Evolutionary conservation across 75 land plant species (phyloP), one percentile per base, ranked within the genome.

Genomic region (Picea sitchensis): DNA sequence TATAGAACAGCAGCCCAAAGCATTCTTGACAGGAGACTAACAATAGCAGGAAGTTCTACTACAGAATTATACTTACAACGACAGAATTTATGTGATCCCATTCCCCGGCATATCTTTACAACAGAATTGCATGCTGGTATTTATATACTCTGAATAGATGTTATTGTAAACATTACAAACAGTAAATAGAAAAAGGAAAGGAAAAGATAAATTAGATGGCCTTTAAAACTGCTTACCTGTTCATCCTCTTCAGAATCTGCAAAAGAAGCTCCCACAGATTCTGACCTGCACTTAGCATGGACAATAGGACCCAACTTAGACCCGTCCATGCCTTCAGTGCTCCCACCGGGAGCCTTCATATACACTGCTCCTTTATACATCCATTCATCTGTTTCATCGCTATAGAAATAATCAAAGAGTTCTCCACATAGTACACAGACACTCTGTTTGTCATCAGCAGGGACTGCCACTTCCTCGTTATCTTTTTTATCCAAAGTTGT

Each of bases 361-460:
- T 95, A 98, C 14, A 95, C 99, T 61, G 99, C 92, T 2, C 99
- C 99, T 80, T 79, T 95, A 78, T 95, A 98, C 99, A 98, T 98
- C 99, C 99, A 98, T 61, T 93, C 96, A 58, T 98, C 99, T 21
- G 86, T 92, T 83, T 98, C 99, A 82, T 98, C 93, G 80, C 96
- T 93, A 34, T 93, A 98, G 67, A 95, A 98, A 73, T 96, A 94
- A 30, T 98, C 96, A 80, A 98, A 98, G 36, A 94, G 87, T 71
- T 98, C 99, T 47, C 96, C 95, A 84, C 99, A 98, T 41, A 98
- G 80, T 73, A 92, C 92, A 86, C 99, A 98, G 14, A 80, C 78
- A 78, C 81, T 91, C 77, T 98, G 99, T 77, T 89, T 85, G 23
- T 98, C 96, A 80, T 98, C 99, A 44, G 96, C 99, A 77, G 99